Conservation (phyloP, 192 early-diverging fungal species). For the Linnemannia zychae region DNA sequence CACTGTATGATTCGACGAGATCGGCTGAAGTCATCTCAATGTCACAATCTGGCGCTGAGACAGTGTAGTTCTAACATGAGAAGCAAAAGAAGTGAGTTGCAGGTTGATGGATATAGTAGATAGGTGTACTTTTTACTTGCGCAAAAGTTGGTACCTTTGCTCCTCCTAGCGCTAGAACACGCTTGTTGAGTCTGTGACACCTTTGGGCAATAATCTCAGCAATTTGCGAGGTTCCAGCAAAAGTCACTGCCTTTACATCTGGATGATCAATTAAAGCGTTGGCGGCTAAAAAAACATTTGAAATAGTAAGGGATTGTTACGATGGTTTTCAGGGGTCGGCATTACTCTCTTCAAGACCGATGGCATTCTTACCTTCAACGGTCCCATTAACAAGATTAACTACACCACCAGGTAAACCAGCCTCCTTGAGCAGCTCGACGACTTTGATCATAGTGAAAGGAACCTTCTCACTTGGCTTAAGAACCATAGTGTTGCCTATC, state of each 20-base stretch:
- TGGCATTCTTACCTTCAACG: slow-evolving; percentile 67
- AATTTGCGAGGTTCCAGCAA: slow-evolving; percentile 83
- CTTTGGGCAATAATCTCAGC: slow-evolving; percentile 69
- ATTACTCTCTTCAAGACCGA: background rate
- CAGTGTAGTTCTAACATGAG: slow-evolving; percentile 73
- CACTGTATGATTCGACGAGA: slow-evolving; percentile 80
- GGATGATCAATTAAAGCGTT: slow-evolving; percentile 72
- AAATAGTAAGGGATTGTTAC: background rate
- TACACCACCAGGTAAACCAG: slow-evolving; percentile 79
- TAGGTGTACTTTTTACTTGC: background rate
- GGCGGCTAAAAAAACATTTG: slow-evolving; percentile 55
- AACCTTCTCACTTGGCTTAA: slow-evolving; percentile 88
- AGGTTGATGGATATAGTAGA: background rate
- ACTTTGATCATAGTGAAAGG: slow-evolving; percentile 83
- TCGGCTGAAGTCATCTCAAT: slow-evolving; percentile 83
- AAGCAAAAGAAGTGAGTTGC: background rate
- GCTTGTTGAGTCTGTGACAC: slow-evolving; percentile 70
- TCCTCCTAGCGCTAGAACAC: slow-evolving; percentile 79
- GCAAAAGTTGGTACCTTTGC: slow-evolving; percentile 58
- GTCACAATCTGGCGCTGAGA: slow-evolving; percentile 81
- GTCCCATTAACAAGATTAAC: slow-evolving; percentile 83
- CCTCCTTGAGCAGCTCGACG: slow-evolving; percentile 65
- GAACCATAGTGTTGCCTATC: slow-evolving; percentile 73
- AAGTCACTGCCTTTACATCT: slow-evolving; percentile 75
- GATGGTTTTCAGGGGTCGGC: background rate